Conservation (phyloP, 805 yeast species). For the Yamadazyma tumulicola region DNA sequence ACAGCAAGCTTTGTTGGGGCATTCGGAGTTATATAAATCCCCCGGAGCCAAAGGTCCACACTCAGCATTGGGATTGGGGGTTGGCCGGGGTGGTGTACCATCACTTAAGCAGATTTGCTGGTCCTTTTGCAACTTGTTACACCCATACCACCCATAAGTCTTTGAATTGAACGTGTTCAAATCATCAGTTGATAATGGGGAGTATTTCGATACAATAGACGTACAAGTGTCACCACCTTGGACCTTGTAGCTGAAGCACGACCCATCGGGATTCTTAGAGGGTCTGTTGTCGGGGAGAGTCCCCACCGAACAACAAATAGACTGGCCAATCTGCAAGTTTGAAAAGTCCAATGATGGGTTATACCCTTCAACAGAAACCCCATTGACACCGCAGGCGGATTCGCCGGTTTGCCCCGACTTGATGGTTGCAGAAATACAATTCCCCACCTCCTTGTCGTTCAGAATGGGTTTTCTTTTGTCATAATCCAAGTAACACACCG, state of each 20-base stretch:
- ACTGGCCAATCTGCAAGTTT: constrained; percentile 9
- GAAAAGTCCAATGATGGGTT: constrained; percentile 10
- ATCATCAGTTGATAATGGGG: constrained; percentile 7
- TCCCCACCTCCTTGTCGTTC: constrained; percentile 11
- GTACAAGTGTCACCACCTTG: constrained; percentile 15
- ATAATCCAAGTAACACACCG: constrained; percentile 10
- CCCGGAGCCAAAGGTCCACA: constrained; percentile 21
- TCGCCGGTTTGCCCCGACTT: neutral
- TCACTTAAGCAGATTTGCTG: constrained; percentile 13
- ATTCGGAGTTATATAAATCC: constrained; percentile 10
- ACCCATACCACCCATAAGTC: constrained; percentile 17
- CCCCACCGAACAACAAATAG: constrained; percentile 11
- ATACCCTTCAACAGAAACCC: constrained; percentile 9
- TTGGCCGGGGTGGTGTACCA: constrained; percentile 17
- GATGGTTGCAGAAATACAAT: constrained; percentile 8
- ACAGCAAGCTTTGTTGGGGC: constrained; percentile 20
- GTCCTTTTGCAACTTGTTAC: constrained; percentile 7
- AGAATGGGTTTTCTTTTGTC: constrained; percentile 7
- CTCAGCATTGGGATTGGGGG: constrained; percentile 13
- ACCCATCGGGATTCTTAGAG: constrained; percentile 13
- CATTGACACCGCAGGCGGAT: constrained; percentile 8
- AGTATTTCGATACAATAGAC: constrained; percentile 7
- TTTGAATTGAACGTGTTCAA: constrained; percentile 12
- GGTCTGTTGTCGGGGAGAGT: constrained; percentile 9
- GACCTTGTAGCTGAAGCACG: constrained; percentile 14